Evolutionary conservation across 257 asterid species (phyloP).

Genomic region (Solanum chilense): DNA sequence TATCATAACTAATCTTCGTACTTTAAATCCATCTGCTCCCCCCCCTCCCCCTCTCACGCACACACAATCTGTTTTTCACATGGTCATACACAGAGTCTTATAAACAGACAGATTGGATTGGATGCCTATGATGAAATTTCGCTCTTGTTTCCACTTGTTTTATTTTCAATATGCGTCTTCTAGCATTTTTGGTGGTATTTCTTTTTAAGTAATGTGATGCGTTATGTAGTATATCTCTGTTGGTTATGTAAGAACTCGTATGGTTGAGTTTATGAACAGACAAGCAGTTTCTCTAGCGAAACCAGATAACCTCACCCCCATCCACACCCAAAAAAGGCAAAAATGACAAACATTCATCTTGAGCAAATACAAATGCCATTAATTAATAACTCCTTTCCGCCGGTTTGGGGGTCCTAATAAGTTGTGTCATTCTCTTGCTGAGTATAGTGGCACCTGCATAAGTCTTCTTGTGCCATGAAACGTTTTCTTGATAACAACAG

Average conservation of each 20-base stretch:
- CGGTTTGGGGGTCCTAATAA: not conserved
- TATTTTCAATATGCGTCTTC: not conserved
- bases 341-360: too few species aligned
- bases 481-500: too few species aligned
- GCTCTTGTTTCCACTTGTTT: not conserved
- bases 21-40: not conserved
- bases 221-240: not conserved
- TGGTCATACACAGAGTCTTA: not conserved
- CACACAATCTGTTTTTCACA: not conserved
- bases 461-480: not conserved
- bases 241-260: not conserved
- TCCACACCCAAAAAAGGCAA: too few species aligned
- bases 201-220: not conserved
- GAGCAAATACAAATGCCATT: not conserved
- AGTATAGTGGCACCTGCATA: not conserved
- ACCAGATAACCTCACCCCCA: too few species aligned
- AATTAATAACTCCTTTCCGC: not conserved
- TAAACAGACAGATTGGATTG: not conserved
- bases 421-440: not conserved
- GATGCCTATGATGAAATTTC: not conserved
- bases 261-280: not conserved
- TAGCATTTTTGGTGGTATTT: not conserved
- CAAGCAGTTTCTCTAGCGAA: not conserved
- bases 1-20: not conserved
- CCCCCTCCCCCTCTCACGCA: rapidly evolving